Conservation (phyloP, 441 rosid species). For the Pelargonium fulgidum region DNA sequence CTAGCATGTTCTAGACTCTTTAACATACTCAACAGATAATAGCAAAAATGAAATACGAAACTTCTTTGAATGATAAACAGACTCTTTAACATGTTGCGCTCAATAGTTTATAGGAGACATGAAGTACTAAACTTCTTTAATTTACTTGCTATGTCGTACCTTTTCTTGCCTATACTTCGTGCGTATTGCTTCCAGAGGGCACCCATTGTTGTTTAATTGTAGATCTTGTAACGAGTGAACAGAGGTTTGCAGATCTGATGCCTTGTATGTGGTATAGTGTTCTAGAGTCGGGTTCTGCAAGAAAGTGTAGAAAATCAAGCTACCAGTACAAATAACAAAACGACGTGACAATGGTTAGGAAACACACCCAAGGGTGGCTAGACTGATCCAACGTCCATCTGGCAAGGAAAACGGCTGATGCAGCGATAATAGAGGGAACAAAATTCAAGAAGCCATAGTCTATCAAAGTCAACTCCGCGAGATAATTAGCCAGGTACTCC, state of each 20-base stretch:
- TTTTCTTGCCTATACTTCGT: conserved; percentile 51
- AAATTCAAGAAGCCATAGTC: conserved; percentile 47
- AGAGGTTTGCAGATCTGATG: conserved; percentile 44
- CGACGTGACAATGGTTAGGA: neutral
- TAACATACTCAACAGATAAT: too few species aligned
- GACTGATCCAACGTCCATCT: conserved; percentile 66
- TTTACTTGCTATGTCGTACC: conserved; percentile 24
- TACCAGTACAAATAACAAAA: conserved; percentile 9
- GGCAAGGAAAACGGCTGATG: conserved; percentile 68
- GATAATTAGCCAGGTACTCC: conserved; percentile 53
- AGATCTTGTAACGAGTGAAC: conserved; percentile 49
- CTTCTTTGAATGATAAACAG: too few species aligned
- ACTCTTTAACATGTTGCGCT: too few species aligned
- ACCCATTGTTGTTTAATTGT: conserved; percentile 46
- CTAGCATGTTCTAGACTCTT: too few species aligned
- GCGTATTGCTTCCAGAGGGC: conserved; percentile 49
- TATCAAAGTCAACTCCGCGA: conserved; percentile 50
- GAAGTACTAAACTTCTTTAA: too few species aligned
- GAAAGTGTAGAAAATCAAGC: neutral
- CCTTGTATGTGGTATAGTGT: conserved; percentile 51
- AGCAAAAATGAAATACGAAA: too few species aligned
- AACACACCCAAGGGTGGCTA: conserved; percentile 54
- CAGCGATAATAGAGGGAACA: conserved; percentile 58
- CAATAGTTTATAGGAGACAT: too few species aligned
- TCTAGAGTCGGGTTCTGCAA: conserved; percentile 59